phyloP scores from a whole-genome alignment of 192 early-diverging fungal genomes.

The Dissophora ornata region DNA sequence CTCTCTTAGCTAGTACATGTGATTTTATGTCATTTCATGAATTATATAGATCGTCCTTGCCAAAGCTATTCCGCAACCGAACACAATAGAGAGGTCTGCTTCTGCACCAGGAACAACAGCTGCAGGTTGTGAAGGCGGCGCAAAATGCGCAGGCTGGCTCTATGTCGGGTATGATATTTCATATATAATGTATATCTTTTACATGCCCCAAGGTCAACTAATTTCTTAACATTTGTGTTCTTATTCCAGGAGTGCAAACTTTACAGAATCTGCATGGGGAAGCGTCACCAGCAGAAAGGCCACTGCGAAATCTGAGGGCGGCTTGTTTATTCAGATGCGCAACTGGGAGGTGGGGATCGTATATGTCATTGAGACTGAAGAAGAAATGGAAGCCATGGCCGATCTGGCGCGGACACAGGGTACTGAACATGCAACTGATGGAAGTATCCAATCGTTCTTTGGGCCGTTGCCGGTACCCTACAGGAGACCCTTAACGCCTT shows the following conservation, averaged over 20 bases:
- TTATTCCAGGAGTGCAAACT: conserved; percentile 50
- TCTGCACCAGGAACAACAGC: neutral
- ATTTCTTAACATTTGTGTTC: too few relatives aligned
- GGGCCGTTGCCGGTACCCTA: conserved; percentile 44
- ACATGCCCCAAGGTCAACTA: too few relatives aligned
- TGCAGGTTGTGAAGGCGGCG: neutral
- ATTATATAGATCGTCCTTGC: conserved; percentile 9
- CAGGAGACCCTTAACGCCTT: conserved; percentile 26
- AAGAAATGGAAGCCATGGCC: conserved; percentile 29
- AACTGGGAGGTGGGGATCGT: conserved; percentile 49
- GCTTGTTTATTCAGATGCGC: conserved; percentile 25
- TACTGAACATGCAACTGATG: neutral
- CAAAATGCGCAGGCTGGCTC: conserved; percentile 31
- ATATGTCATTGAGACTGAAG: conserved; percentile 28
- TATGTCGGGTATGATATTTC: conserved; percentile 38
- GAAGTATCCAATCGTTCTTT: conserved; percentile 30
- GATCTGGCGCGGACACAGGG: neutral
- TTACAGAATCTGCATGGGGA: conserved; percentile 52
- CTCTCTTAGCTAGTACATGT: too few relatives aligned
- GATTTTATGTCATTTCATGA: too few relatives aligned
- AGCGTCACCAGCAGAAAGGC: conserved; percentile 4
- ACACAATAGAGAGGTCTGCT: neutral
- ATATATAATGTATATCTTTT: too few relatives aligned
- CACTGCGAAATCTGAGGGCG: neutral
- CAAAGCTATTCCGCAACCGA: neutral